These are phyloP conservation scores for Fomes fomentarius DNA, from an alignment of 1,284 basidiomycete species.

Conservation along the genomic window DNA sequence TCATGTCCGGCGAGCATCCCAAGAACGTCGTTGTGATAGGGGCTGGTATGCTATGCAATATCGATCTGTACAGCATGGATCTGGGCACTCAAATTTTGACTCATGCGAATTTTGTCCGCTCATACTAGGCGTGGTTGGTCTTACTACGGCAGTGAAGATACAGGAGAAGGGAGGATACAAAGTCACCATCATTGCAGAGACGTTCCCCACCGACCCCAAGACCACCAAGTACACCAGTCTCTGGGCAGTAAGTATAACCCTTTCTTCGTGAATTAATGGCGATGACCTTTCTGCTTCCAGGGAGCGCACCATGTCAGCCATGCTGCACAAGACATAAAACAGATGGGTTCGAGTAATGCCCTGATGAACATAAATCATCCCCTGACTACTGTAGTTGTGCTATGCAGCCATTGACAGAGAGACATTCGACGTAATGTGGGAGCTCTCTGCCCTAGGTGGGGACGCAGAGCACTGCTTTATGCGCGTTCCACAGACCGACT, in stretches of 20 bases:
- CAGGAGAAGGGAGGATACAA: slow-evolving; percentile 59
- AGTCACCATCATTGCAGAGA: slow-evolving; percentile 70
- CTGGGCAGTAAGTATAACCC: slow-evolving; percentile 71
- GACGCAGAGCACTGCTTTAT: slow-evolving; percentile 61
- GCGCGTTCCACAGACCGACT: slow-evolving; percentile 62
- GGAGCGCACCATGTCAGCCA: slow-evolving; percentile 73
- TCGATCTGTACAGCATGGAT: not conserved
- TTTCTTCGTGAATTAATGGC: not conserved
- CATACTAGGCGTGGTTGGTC: slow-evolving; percentile 64
- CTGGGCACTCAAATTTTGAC: too few species aligned
- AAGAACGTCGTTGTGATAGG: slow-evolving; percentile 37
- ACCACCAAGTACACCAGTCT: slow-evolving; percentile 71
- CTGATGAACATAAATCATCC: not conserved
- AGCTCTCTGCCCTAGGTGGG: slow-evolving; percentile 59
- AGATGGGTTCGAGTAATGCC: slow-evolving; percentile 46
- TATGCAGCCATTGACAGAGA: slow-evolving; percentile 65
- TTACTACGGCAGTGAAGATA: slow-evolving; percentile 69
- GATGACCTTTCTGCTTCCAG: slow-evolving; percentile 29
- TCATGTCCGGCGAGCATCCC: too few species aligned
- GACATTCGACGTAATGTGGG: slow-evolving; percentile 76
- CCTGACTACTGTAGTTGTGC: not conserved
- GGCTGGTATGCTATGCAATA: slow-evolving; percentile 27
- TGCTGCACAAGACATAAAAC: slow-evolving; percentile 48
- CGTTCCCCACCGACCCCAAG: slow-evolving; percentile 68
- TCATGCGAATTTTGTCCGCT: not conserved